Base-by-base conservation (phyloP, 805 yeast species). In the Komagataella ulmi region DNA sequence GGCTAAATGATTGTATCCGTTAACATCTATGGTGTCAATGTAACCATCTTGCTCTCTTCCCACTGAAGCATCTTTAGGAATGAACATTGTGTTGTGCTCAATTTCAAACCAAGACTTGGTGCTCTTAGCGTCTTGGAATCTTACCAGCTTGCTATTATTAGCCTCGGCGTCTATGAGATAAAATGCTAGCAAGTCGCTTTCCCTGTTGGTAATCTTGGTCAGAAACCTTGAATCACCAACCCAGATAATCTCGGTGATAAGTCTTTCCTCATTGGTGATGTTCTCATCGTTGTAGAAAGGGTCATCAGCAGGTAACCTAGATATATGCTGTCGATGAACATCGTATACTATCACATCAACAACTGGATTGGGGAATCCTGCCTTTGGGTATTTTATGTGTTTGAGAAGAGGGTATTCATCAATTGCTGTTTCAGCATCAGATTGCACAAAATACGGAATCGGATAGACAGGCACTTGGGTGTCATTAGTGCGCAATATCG, bases 41-140 rank as follows among this genome's bases (percentile, higher is more conserved):
- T 93, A 93, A 1, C 95, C 95, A 57, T 82, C 83, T 7, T 65
- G 53, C 2, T 60, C 55, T 45, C 85, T 72, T 6, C 73, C 72
- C 6, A 60, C 59, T 2, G 63, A 52, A 1, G 59, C 61, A 51
- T 79, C 73, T 49, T 72, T 72, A 14, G 88, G 87, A 45, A 85
- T 70, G 59, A 67, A 77, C 21, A 72, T 64, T 1, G 86, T 79
- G 54, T 79, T 75, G 57, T 82, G 88, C 7, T 81, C 74, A 48
- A 86, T 79, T 61, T 85, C 95, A 70, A 85, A 83, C 95, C 95
- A 86, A 6, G 83, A 79, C 24, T 79, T 80, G 23, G 73, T 76
- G 47, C 59, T 58, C 6, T 65, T 61, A 3, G 66, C 69, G 51
- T 66, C 66, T 54, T 78, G 80, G 47, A 68, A 67, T 56, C 91